Base-by-base conservation (phyloP, 345 rosid species). In the Tarenaya hassleriana region DNA sequence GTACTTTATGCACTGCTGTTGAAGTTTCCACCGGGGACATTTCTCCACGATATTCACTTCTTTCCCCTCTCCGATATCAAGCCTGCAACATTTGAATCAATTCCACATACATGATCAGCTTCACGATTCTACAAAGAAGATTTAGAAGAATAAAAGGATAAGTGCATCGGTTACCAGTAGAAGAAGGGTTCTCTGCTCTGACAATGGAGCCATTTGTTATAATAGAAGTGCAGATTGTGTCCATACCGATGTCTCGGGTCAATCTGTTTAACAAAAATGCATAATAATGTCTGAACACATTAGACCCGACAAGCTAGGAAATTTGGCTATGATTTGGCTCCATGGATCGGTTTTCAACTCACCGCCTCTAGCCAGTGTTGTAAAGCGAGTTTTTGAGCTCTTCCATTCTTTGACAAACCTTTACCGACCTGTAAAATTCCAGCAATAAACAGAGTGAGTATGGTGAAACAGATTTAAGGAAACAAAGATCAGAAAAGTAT, bases 351-450 rank as follows among this genome's bases (percentile, higher is more conserved):
- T n/a, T n/a, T 41, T 48, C n/a, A 41, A 75, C 96, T 72, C 73
- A 92, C 98, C 5, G 99, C 99, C 67, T 88, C 99, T 56, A 92
- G 97, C 99, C 97, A 92, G 64, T 92, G 97, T 59, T 86, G 88
- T 50, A 74, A 60, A 61, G 90, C 83, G 64, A 88, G 83, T 61
- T 81, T 85, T 47, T 62, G 87, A 67, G 95, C 99, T 49, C 73
- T 83, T 46, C 75, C 89, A 46, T 86, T 86, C 87, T 86, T 86
- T 4, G 85, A 82, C 55, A 94, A 77, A 34, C 99, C 99, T 73
- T 88, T 94, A 47, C 97, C 99, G 32, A 92, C 95, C 29, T 24
- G 29, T 24, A 24, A 5, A 2, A 5, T 24, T 24, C 29, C 29
- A 24, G 29, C 2, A 24, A 24, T 5, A 24, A 24, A 24, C 2